Evolutionary conservation across 768 basidiomycete genomes (phyloP), one percentile per base, ranked within the genome.

Genomic region (Imleria badia): DNA sequence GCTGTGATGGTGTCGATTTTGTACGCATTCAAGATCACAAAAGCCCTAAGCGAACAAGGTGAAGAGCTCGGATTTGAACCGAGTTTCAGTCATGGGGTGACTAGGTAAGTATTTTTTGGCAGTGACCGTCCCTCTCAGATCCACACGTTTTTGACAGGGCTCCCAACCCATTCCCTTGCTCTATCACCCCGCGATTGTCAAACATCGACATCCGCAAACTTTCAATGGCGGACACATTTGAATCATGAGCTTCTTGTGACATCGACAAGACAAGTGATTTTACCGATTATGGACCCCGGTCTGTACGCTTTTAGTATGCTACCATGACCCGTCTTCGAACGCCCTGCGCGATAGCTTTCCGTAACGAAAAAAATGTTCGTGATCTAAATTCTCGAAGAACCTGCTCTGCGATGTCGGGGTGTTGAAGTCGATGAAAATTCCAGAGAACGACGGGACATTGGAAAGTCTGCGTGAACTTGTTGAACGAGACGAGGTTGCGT

Each of bases 1-100:
- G 59, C 55, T 23, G 54, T 58, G 15, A 63, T 72, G 26, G 69
- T 60, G 12, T 63, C 55, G 10, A 55, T 71, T 31, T 51, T 76
- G 31, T 54, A 60, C 2, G 55, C 56, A 9, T 58, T 69, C 52
- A 56, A 57, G 9, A 70, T 76, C n/a, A 40, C 60, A 22, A 64
- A 60, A 45, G 56, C 63, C 12, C 38, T 55, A 9, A 66, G 60
- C 26, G 58, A 66, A 30, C 41, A 60, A 19, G 73, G 73, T 14
- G 54, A 59, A 35, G 66, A 63, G 22, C 60, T 75, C 5, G 57
- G 52, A 17, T 54, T 57, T 36, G 51, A 55, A 36, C 47, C 51
- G 1, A 48, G 39, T 20, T 67, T 55, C 35, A 62, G 44, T 17
- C 11, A 10, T 8, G 65, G 65, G 7, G 30, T 65, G 15, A 49